Conservation (phyloP, 441 rosid species). For the Arabidopsis hybrid region DNA sequence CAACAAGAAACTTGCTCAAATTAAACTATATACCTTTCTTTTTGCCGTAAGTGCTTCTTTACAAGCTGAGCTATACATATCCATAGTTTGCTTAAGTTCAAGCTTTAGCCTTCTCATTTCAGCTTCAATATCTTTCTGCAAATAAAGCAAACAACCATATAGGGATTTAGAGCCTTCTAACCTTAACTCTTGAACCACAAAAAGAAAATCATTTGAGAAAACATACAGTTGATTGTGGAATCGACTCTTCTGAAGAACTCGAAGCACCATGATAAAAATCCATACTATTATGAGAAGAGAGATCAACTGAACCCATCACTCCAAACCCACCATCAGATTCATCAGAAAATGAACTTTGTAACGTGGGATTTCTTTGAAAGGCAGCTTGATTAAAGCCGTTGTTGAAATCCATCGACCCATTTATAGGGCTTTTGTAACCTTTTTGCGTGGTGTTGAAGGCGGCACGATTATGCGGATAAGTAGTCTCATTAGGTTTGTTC, state of each 20-base stretch:
- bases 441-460: constrained; percentile 15
- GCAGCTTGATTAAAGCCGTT: constrained; percentile 39
- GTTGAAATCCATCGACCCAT: constrained; percentile 52
- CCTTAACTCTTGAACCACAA: background rate
- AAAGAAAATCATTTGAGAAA: constrained; percentile 1
- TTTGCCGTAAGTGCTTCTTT: constrained; percentile 82
- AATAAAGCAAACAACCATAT: constrained; percentile 15
- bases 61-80: constrained; percentile 85
- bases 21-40: constrained; percentile 53
- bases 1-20: background rate
- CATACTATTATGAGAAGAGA: constrained; percentile 42
- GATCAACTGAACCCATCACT: constrained; percentile 52
- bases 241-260: constrained; percentile 42
- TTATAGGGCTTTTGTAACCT: constrained; percentile 40
- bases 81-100: constrained; percentile 90
- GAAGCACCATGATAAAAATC: constrained; percentile 45
- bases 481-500: constrained; percentile 46
- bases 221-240: constrained; percentile 46
- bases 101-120: constrained; percentile 84
- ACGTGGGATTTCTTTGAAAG: constrained; percentile 23
- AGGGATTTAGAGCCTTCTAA: background rate
- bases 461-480: constrained; percentile 43
- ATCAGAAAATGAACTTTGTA: constrained; percentile 42
- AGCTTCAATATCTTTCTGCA: constrained; percentile 68
- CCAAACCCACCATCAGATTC: constrained; percentile 43